Conservation (phyloP, 768 basidiomycete species). For the Lactarius hengduanensis region DNA sequence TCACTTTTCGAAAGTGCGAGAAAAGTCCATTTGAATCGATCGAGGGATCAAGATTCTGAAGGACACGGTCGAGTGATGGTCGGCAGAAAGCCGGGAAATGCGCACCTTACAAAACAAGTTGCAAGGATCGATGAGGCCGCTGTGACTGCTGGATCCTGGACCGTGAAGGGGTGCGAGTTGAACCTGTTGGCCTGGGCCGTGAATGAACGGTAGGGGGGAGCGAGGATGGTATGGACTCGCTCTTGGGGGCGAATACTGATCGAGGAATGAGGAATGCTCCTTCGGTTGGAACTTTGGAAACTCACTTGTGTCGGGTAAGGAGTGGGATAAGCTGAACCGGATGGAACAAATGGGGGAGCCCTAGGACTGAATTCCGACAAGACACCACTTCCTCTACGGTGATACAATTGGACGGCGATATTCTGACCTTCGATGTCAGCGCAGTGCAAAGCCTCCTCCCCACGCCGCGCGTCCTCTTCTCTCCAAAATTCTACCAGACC, state of each 20-base stretch:
- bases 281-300: constrained; percentile 15
- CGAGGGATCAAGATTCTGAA: constrained; percentile 78
- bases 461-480: constrained; percentile 77
- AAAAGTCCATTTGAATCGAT: constrained; percentile 86
- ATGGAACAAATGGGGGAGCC: constrained; percentile 76
- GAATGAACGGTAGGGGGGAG: constrained; percentile 59
- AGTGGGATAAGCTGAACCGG: constrained; percentile 50
- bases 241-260: constrained; percentile 70
- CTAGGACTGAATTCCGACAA: constrained; percentile 67
- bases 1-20: constrained; percentile 76
- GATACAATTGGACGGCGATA: constrained; percentile 76
- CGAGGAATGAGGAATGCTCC: constrained; percentile 6
- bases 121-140: constrained; percentile 87
- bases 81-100: constrained; percentile 10
- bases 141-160: constrained; percentile 79
- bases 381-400: constrained; percentile 51
- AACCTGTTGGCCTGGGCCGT: constrained; percentile 89
- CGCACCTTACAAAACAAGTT: constrained; percentile 85
- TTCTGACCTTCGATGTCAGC: constrained; percentile 81
- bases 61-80: constrained; percentile 12
- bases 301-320: constrained; percentile 62
- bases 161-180: constrained; percentile 73
- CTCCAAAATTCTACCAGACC: constrained; percentile 85
- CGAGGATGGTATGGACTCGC: constrained; percentile 41
- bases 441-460: constrained; percentile 82